Percentiles rank a stretch among this genome's conserved stretches.
These are phyloP conservation scores for Wickerhamiella hasegawae DNA, from an alignment of 805 yeast genomes.

Conservation along the genomic window DNA sequence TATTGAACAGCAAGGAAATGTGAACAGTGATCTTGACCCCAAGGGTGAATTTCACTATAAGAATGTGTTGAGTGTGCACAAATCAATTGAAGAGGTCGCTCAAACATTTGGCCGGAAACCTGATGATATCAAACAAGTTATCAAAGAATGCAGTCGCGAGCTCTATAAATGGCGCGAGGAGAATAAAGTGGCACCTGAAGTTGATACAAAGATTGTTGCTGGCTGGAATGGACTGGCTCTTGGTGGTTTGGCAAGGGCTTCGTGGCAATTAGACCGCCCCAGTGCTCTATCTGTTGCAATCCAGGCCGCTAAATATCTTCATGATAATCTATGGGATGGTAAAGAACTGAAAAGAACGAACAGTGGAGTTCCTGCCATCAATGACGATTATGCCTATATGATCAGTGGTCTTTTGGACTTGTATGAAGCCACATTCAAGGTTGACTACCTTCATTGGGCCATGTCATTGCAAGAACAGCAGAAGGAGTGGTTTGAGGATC, in stretches of 20 bases:
- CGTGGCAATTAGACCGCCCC: constrained; percentile 8
- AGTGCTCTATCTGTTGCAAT: constrained; percentile 17
- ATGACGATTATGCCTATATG: constrained; percentile 25
- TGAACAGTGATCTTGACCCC: constrained; percentile 20
- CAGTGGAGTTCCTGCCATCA: constrained; percentile 13
- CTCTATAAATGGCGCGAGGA: constrained; percentile 15
- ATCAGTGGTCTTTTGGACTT: constrained; percentile 23
- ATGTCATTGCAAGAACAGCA: constrained; percentile 20
- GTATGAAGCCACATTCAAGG: constrained; percentile 19
- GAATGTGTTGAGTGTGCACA: constrained; percentile 21
- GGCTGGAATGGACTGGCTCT: constrained; percentile 25
- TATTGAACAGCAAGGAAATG: constrained; percentile 23
- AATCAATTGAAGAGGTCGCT: constrained; percentile 18
- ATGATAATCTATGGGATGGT: not conserved
- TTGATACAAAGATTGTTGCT: constrained; percentile 22
- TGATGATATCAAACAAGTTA: constrained; percentile 11
- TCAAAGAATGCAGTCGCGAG: constrained; percentile 14
- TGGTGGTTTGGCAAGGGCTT: constrained; percentile 23
- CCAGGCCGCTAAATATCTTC: constrained; percentile 12
- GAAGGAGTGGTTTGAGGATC: constrained; percentile 20
- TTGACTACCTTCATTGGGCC: constrained; percentile 19
- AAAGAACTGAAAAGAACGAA: constrained; percentile 1
- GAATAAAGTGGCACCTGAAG: constrained; percentile 16
- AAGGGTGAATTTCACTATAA: constrained; percentile 18
- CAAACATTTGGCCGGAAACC: constrained; percentile 19